Conservation (phyloP, 2,329 filamentous ascomycete species). For the Colletotrichum sp. region DNA sequence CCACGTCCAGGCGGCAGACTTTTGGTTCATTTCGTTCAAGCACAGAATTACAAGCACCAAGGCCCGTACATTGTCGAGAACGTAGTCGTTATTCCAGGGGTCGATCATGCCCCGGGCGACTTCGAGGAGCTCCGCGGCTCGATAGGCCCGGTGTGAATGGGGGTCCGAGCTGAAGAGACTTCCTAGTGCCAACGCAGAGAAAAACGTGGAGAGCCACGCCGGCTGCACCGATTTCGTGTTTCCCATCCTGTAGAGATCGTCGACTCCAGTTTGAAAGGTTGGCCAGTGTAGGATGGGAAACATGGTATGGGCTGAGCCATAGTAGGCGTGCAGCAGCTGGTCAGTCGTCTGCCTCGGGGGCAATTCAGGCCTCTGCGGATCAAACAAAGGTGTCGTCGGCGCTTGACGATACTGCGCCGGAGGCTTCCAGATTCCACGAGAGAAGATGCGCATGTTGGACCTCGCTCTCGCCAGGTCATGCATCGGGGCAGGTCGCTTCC, state of each 20-base stretch:
- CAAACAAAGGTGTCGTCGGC: slow-evolving; percentile 48
- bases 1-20: slow-evolving; percentile 86
- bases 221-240: slow-evolving; percentile 65
- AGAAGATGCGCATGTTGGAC: slow-evolving; percentile 73
- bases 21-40: slow-evolving; percentile 84
- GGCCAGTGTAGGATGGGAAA: slow-evolving; percentile 91
- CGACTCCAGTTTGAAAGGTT: slow-evolving; percentile 76
- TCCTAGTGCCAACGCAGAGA: slow-evolving; percentile 82
- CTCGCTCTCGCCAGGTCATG: slow-evolving; percentile 76
- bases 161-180: slow-evolving; percentile 71
- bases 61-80: slow-evolving; percentile 75
- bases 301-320: slow-evolving; percentile 76
- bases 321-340: slow-evolving; percentile 76
- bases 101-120: slow-evolving; percentile 73
- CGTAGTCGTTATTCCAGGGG: slow-evolving; percentile 80
- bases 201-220: slow-evolving; percentile 81
- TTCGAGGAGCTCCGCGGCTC: slow-evolving; percentile 71
- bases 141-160: slow-evolving; percentile 55
- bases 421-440: slow-evolving; percentile 80
- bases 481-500: slow-evolving; percentile 63
- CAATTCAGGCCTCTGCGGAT: slow-evolving; percentile 64
- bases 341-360: slow-evolving; percentile 75
- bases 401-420: slow-evolving; percentile 70
- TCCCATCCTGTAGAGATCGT: slow-evolving; percentile 73
- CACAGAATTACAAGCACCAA: slow-evolving; percentile 79